These are phyloP conservation scores for Trypanosoma scelopori DNA, from an alignment of 208 protist species.

Conservation along the genomic window DNA sequence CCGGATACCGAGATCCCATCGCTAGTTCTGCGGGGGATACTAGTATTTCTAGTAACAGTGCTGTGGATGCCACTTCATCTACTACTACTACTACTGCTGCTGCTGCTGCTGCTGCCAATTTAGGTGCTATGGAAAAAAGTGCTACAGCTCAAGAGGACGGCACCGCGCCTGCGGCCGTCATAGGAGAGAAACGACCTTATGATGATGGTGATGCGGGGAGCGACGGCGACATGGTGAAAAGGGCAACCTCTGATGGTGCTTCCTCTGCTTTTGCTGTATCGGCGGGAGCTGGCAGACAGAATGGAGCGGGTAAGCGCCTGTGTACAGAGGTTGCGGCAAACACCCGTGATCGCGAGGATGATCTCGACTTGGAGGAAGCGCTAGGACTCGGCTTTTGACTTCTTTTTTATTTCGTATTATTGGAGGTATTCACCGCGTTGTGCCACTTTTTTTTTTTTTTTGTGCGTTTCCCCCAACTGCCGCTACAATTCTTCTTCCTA, in stretches of 20 bases:
- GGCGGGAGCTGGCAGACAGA: background rate
- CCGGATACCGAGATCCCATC: slow-evolving; percentile 46
- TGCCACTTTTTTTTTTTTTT: slow-evolving; percentile 9
- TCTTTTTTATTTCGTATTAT: background rate
- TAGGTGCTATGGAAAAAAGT: background rate
- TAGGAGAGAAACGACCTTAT: slow-evolving; percentile 16
- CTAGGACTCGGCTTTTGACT: slow-evolving; percentile 78
- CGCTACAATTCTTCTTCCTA: no score
- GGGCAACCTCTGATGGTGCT: background rate
- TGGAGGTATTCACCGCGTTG: background rate
- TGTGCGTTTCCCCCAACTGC: slow-evolving; percentile 4
- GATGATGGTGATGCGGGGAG: slow-evolving; percentile 4
- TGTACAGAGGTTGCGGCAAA: background rate
- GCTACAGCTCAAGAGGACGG: background rate
- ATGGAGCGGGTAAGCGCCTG: background rate
- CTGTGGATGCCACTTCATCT: background rate
- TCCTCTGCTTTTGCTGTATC: background rate
- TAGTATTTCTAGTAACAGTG: background rate
- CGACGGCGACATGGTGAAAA: background rate
- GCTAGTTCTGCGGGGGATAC: no score
- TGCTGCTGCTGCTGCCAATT: background rate
- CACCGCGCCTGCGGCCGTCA: background rate
- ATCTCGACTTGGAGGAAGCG: slow-evolving; percentile 59
- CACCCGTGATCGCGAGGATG: slow-evolving; percentile 36
- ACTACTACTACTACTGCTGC: no score